Conservation (phyloP, 345 rosid species). For the Cardamine resedifolia region DNA sequence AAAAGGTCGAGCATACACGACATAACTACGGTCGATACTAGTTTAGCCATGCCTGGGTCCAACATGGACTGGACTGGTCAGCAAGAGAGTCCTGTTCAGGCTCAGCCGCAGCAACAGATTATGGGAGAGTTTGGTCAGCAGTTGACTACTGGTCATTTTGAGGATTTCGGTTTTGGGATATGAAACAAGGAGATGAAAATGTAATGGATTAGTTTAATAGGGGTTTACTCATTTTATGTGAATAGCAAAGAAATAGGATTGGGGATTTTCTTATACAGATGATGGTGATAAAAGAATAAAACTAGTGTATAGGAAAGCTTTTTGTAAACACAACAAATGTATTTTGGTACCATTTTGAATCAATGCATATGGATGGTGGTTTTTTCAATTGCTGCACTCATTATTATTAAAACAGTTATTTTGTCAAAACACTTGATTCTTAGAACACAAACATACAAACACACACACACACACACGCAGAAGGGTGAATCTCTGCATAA, state of each 20-base stretch:
- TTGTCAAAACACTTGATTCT: background rate
- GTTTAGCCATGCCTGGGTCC: slow-evolving; percentile 30
- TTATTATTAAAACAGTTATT: background rate
- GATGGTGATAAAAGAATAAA: slow-evolving; percentile 23
- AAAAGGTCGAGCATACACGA: slow-evolving; percentile 86
- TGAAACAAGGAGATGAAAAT: background rate
- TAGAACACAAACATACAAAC: slow-evolving; percentile 18
- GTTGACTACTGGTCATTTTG: slow-evolving; percentile 19
- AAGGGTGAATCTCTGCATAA: too few species aligned
- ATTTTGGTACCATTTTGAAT: slow-evolving; percentile 20
- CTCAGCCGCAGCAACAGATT: slow-evolving; percentile 12
- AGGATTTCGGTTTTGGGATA: slow-evolving; percentile 32
- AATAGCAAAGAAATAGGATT: slow-evolving; percentile 28
- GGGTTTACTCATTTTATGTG: slow-evolving; percentile 32
- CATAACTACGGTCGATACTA: slow-evolving; percentile 52
- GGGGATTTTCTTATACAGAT: slow-evolving; percentile 22
- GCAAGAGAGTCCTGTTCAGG: slow-evolving; percentile 27
- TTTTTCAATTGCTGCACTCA: background rate
- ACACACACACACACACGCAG: too few species aligned
- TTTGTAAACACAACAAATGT: slow-evolving; percentile 19
- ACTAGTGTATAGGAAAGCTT: slow-evolving; percentile 6
- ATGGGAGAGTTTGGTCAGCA: slow-evolving; percentile 28
- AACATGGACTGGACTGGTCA: slow-evolving; percentile 31
- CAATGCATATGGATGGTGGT: background rate
- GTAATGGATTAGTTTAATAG: slow-evolving; percentile 6